Conservation (phyloP, 495 filamentous ascomycete genomes). For the Lophiostoma macrostomum region DNA sequence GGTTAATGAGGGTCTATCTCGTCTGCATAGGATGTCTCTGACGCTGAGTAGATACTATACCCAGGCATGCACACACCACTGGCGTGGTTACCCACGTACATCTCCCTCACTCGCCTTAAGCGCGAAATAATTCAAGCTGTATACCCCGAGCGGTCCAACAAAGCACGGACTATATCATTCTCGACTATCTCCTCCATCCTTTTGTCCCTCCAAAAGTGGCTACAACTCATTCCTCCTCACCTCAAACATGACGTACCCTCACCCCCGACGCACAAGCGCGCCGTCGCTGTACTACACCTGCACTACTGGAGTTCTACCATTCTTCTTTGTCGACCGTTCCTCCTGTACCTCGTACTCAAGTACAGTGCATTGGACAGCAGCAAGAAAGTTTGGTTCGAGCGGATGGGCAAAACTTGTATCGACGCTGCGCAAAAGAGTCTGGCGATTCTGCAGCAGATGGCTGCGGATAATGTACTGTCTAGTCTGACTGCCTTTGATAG, state of each 20-base stretch:
- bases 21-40: neutral
- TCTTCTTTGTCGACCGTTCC: slow-evolving; percentile 35
- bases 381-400: slow-evolving; percentile 37
- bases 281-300: slow-evolving; percentile 36
- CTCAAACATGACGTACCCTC: slow-evolving; percentile 34
- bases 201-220: slow-evolving; percentile 35
- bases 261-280: slow-evolving; percentile 35
- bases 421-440: slow-evolving; percentile 36
- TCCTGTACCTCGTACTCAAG: slow-evolving; percentile 35
- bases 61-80: slow-evolving; percentile 37
- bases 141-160: slow-evolving; percentile 28
- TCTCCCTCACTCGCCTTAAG: slow-evolving; percentile 33
- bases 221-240: slow-evolving; percentile 34
- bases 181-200: slow-evolving; percentile 32
- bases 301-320: slow-evolving; percentile 38
- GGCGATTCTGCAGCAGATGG: slow-evolving; percentile 34
- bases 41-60: slow-evolving; percentile 24
- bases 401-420: slow-evolving; percentile 34
- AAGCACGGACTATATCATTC: slow-evolving; percentile 24
- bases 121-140: slow-evolving; percentile 34
- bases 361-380: slow-evolving; percentile 11
- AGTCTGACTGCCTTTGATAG: slow-evolving; percentile 36
- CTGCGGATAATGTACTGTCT: slow-evolving; percentile 26
- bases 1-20: neutral
- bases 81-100: slow-evolving; percentile 30